Conservation (phyloP, 352 stramenopile species). For the Globisporangium heterothallicum region DNA sequence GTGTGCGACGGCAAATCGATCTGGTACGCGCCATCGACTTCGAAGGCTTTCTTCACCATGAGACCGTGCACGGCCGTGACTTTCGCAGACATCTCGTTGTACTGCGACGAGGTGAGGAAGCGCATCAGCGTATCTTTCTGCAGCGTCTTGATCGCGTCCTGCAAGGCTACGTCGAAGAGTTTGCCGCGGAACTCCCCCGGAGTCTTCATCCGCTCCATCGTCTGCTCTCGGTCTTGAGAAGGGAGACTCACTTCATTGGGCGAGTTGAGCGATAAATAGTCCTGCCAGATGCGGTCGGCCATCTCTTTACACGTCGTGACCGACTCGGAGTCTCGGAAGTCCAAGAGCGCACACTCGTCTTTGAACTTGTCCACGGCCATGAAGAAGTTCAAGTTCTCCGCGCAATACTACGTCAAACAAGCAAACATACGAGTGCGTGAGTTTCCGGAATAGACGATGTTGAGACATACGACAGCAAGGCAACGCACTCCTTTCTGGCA, state of each 20-base stretch:
- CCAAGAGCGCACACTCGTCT: slow-evolving; percentile 66
- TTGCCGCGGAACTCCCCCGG: slow-evolving; percentile 69
- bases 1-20: slow-evolving; percentile 54
- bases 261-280: slow-evolving; percentile 80
- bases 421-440: neutral
- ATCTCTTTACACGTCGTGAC: slow-evolving; percentile 80
- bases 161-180: slow-evolving; percentile 77
- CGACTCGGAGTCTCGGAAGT: slow-evolving; percentile 76
- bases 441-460: neutral
- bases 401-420: slow-evolving; percentile 77
- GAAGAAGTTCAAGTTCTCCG: slow-evolving; percentile 85
- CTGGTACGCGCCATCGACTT: slow-evolving; percentile 62
- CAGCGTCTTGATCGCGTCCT: slow-evolving; percentile 81
- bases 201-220: slow-evolving; percentile 80
- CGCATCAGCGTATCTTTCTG: slow-evolving; percentile 77
- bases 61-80: slow-evolving; percentile 44
- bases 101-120: slow-evolving; percentile 75
- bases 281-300: slow-evolving; percentile 78
- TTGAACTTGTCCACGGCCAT: slow-evolving; percentile 87
- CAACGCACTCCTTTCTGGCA: slow-evolving; percentile 75
- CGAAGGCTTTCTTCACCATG: slow-evolving; percentile 61
- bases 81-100: slow-evolving; percentile 69
- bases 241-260: slow-evolving; percentile 80
- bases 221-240: slow-evolving; percentile 71
- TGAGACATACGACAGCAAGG: neutral